Evolutionary conservation across 805 yeast genomes (phyloP).

Genomic region (Blastobotrys chiropterorum): DNA sequence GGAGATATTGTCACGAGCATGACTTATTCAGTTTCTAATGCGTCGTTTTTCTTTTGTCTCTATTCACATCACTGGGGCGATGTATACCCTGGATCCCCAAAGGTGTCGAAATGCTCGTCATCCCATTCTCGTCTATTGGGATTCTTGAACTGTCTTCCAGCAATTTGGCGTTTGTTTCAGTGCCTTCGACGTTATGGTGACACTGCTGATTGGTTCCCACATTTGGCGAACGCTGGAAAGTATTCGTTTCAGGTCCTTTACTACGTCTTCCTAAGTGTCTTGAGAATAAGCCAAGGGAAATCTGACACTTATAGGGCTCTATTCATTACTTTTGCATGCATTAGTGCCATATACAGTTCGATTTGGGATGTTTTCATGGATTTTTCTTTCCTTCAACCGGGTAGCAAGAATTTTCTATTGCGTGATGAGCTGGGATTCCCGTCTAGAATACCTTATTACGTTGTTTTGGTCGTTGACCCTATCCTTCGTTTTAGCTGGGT

Average conservation of each 20-base stretch:
- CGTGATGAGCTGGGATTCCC: slow-evolving; percentile 67
- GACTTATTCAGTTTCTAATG: slow-evolving; percentile 80
- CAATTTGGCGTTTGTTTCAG: slow-evolving; percentile 85
- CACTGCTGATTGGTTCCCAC: slow-evolving; percentile 95
- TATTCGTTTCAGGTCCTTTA: slow-evolving; percentile 62
- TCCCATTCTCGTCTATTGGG: slow-evolving; percentile 73
- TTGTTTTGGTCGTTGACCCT: slow-evolving; percentile 68
- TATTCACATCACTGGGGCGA: slow-evolving; percentile 66
- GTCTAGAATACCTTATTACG: slow-evolving; percentile 57
- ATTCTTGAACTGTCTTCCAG: slow-evolving; percentile 75
- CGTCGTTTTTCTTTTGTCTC: slow-evolving; percentile 79
- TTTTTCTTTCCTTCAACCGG: slow-evolving; percentile 80
- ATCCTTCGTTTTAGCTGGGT: slow-evolving; percentile 86
- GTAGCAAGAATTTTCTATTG: slow-evolving; percentile 49
- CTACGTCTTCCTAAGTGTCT: slow-evolving; percentile 67
- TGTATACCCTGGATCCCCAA: slow-evolving; percentile 23
- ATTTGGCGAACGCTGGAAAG: slow-evolving; percentile 80
- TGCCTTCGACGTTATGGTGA: slow-evolving; percentile 88
- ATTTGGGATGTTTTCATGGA: slow-evolving; percentile 95
- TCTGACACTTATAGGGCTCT: slow-evolving; percentile 40
- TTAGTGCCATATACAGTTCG: slow-evolving; percentile 64
- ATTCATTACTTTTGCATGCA: slow-evolving; percentile 65
- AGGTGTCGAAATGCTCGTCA: slow-evolving; percentile 59
- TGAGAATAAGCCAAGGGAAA: slow-evolving; percentile 51
- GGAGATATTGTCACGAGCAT: slow-evolving; percentile 89